Evolutionary conservation across 352 stramenopile species (phyloP).

Genomic region (Phytophthora capsici): DNA sequence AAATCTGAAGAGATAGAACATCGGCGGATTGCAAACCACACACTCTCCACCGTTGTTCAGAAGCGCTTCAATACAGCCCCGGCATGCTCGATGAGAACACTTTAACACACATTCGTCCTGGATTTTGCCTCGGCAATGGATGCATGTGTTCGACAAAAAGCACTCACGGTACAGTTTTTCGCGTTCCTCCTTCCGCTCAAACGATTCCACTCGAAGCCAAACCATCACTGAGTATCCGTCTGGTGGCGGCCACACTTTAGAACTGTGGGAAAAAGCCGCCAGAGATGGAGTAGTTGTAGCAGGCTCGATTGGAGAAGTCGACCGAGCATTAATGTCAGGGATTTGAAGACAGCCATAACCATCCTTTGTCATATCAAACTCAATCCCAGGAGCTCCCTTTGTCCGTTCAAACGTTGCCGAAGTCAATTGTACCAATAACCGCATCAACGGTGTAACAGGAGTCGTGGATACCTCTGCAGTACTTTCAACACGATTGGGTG

Average conservation of each 20-base stretch:
- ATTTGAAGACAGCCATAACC: conserved; percentile 77
- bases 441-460: conserved; percentile 20
- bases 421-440: conserved; percentile 30
- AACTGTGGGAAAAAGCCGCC: conserved; percentile 41
- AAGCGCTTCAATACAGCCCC: conserved; percentile 62
- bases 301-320: conserved; percentile 16
- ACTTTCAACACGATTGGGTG: not conserved
- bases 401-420: conserved; percentile 29
- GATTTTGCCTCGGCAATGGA: conserved; percentile 54
- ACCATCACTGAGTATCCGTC: conserved; percentile 71
- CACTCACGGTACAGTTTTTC: conserved; percentile 69
- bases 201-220: conserved; percentile 68
- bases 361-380: conserved; percentile 60
- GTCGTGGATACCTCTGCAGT: not conserved
- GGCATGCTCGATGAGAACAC: conserved; percentile 70
- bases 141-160: conserved; percentile 62
- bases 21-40: conserved; percentile 74
- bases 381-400: conserved; percentile 33
- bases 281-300: conserved; percentile 31
- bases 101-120: conserved; percentile 67
- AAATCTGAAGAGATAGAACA: conserved; percentile 77
- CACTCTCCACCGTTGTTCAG: conserved; percentile 65
- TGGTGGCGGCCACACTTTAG: conserved; percentile 65
- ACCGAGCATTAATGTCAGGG: conserved; percentile 55
- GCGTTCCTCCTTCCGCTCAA: conserved; percentile 66